Evolutionary conservation across 1,139 yeast genomes (phyloP), one percentile per base, ranked within the genome.

Genomic region (Lodderomyces orthopsilosis): DNA sequence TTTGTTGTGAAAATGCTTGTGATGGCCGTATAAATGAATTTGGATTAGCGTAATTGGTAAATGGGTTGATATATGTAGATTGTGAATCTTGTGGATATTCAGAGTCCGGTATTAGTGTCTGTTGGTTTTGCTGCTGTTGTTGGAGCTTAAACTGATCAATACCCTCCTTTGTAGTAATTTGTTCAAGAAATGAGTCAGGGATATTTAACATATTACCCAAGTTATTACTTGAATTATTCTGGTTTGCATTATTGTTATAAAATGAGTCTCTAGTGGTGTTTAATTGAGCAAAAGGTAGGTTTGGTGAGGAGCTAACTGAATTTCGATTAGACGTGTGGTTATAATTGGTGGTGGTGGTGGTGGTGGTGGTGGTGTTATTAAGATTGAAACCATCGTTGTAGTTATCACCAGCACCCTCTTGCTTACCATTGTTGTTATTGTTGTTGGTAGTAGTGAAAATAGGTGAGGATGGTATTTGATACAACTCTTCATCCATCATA

Each of bases 401-500:
- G 37, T 10, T 21, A 15, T 35, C 24, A 17, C 35, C 37, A 23
- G 35, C 33, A 3, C 12, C 34, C 6, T 30, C 19, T 14, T 30
- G 9, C 10, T 30, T 30, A 13, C n/a, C n/a, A n/a, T n/a, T n/a
- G n/a, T 15, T 30, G 30, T 36, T 45, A 34, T 12, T 35, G 13
- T 37, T 34, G 14, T 14, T 18, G 15, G 12, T 22, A 32, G 34
- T 32, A 19, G 24, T 39, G 28, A 32, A 32, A 21, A 53, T 45
- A 2, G 65, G 61, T 24, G 57, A 56, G 35, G 58, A 57, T 6
- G 75, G 75, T 45, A 76, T 62, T 54, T 74, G 81, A 51, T 77
- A 77, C 44, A 83, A 63, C 55, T 83, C 89, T 51, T 83, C 90
- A 48, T 81, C 87, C 68, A 79, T 70, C 35, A 79, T 74, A 51